Conservation (phyloP, 306 rosid genomes). For the Citrullus amarus region DNA sequence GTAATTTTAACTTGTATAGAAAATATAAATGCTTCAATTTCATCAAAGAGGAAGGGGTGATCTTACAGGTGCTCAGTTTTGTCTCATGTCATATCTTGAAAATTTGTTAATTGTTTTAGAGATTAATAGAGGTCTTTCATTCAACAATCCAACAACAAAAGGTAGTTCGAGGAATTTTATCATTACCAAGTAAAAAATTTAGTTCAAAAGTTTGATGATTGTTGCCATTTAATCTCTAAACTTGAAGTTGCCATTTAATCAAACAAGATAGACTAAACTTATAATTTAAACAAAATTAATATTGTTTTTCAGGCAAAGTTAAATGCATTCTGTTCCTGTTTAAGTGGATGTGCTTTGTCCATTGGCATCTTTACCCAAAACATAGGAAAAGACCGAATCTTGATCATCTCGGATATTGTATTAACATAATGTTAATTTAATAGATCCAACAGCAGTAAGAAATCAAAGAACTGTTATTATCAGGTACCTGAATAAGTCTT, state of each 20-base stretch:
- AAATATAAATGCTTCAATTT: neutral
- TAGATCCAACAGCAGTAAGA: neutral
- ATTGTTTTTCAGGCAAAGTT: neutral
- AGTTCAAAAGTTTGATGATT: neutral
- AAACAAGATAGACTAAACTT: neutral
- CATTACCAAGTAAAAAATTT: neutral
- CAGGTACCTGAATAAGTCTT: neutral
- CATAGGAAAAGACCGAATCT: neutral
- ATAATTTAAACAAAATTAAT: neutral
- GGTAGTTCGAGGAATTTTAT: neutral
- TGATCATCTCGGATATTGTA: neutral
- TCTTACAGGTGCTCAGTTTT: neutral
- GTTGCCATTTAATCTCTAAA: too few relatives aligned
- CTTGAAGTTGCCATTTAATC: too few relatives aligned
- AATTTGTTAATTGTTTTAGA: neutral
- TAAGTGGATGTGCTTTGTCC: neutral
- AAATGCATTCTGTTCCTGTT: neutral
- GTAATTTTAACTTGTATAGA: neutral
- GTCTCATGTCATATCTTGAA: neutral
- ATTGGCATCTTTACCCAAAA: neutral
- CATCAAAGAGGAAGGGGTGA: neutral
- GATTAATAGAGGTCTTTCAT: neutral
- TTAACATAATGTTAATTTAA: neutral
- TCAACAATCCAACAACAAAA: neutral
- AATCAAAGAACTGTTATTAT: neutral